Evolutionary conservation across 2,329 filamentous ascomycete species (phyloP).

Genomic region (Talaromyces piceae): DNA sequence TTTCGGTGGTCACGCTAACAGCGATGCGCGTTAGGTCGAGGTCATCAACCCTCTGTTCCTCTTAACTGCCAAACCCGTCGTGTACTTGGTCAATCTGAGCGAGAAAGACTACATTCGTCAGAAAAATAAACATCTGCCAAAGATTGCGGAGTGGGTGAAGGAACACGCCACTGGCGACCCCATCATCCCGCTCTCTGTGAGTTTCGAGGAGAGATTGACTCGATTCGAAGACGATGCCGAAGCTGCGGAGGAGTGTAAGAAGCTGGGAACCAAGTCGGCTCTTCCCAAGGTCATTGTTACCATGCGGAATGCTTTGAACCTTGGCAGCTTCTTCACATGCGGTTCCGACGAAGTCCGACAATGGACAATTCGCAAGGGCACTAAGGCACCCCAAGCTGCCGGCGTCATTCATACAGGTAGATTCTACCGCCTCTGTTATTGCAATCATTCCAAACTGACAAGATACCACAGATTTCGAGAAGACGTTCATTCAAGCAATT

Average conservation of each 20-base stretch:
- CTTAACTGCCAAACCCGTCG: conserved; percentile 90
- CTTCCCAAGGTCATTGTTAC: conserved; percentile 85
- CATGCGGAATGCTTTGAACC: conserved; percentile 86
- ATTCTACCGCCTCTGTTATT: not conserved
- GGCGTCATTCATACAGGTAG: conserved; percentile 83
- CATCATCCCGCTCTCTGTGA: conserved; percentile 87
- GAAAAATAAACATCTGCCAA: conserved; percentile 98
- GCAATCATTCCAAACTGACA: not conserved
- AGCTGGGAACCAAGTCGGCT: conserved; percentile 73
- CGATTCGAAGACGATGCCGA: conserved; percentile 65
- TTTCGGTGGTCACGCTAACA: conserved; percentile 15
- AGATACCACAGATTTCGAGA: conserved; percentile 68
- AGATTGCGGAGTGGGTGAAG: conserved; percentile 94
- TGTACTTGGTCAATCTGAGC: conserved; percentile 93
- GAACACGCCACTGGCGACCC: conserved; percentile 79
- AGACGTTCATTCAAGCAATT: conserved; percentile 96
- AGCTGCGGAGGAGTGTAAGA: conserved; percentile 80
- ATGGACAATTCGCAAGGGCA: conserved; percentile 94
- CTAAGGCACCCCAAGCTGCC: conserved; percentile 93
- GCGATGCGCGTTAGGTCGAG: conserved; percentile 62
- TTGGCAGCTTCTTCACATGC: conserved; percentile 95
- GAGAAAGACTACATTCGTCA: conserved; percentile 96
- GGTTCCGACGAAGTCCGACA: conserved; percentile 94
- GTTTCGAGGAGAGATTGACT: conserved; percentile 85
- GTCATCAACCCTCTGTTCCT: conserved; percentile 95